These are phyloP conservation scores for Aphanomyces astaci DNA, from an alignment of 352 stramenopile genomes.

Conservation along the genomic window DNA sequence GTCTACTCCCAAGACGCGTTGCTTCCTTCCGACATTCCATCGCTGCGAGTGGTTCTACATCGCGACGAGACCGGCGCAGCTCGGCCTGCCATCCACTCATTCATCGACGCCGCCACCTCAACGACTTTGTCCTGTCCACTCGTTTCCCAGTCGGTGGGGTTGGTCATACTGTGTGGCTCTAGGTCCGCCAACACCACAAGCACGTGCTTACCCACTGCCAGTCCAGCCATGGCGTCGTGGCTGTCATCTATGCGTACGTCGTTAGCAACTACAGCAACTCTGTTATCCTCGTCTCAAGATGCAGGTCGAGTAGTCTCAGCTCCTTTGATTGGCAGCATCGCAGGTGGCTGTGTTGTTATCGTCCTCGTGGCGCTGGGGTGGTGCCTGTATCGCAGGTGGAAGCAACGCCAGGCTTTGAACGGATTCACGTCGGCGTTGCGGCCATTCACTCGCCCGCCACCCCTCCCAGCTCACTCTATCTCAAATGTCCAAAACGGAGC, in stretches of 20 bases:
- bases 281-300: no score
- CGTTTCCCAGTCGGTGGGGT: not conserved
- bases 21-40: not conserved
- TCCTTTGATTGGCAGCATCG: not conserved
- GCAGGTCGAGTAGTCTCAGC: no score
- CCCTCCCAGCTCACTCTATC: not conserved
- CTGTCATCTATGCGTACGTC: not conserved
- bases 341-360: not conserved
- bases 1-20: not conserved
- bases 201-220: not conserved
- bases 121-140: not conserved
- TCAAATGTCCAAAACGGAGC: not conserved
- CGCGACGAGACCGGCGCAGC: not conserved
- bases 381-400: not conserved
- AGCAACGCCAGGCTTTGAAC: not conserved
- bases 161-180: constrained; percentile 1
- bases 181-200: not conserved
- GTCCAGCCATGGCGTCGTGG: not conserved
- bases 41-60: not conserved
- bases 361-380: not conserved
- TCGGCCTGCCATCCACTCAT: constrained; percentile 3
- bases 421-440: not conserved
- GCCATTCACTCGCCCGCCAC: not conserved
- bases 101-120: not conserved
- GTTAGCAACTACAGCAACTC: not conserved